A percentile compares a stretch with the other conserved stretches of the same genome.
Conservation (phyloP, 495 filamentous ascomycete genomes). For the Penicillium chermesinum region DNA sequence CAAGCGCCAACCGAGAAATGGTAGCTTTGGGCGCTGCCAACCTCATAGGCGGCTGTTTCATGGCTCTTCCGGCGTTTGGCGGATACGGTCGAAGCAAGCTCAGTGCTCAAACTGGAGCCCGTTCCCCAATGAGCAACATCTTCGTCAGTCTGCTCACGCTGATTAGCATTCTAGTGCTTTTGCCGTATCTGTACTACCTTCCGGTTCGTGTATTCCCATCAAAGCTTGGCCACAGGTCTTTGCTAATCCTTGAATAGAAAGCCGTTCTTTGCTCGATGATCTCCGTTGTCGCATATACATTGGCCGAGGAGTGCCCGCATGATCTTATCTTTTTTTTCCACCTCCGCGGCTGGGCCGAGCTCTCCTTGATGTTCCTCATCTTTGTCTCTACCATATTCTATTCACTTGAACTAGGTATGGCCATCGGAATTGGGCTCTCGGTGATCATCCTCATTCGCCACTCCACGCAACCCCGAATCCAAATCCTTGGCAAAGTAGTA, state of each 20-base stretch:
- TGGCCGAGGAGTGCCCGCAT: conserved; percentile 92
- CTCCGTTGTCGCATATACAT: conserved; percentile 86
- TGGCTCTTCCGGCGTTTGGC: conserved; percentile 87
- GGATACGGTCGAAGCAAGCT: conserved; percentile 96
- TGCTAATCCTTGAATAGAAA: conserved; percentile 54
- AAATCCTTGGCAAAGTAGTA: conserved; percentile 90
- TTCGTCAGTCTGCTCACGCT: conserved; percentile 79
- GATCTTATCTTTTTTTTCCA: conserved; percentile 86
- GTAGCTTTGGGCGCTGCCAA: conserved; percentile 91
- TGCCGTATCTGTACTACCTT: conserved; percentile 92
- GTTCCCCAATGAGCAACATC: conserved; percentile 86
- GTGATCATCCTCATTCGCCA: conserved; percentile 86
- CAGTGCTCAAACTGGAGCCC: conserved; percentile 84
- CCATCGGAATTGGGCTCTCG: conserved; percentile 80
- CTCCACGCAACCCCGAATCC: conserved; percentile 85
- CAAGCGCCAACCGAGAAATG: conserved; percentile 91
- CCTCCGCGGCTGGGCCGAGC: conserved; percentile 78
- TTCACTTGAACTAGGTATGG: conserved; percentile 78
- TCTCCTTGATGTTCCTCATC: conserved; percentile 83
- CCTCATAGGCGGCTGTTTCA: conserved; percentile 83
- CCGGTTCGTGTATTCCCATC: conserved; percentile 54
- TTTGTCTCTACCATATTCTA: conserved; percentile 92
- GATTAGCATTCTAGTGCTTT: conserved; percentile 68
- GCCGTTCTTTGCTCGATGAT: conserved; percentile 91
- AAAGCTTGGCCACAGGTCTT: background rate